Evolutionary conservation across 225 moss, liverwort and hornwort genomes (phyloP).

Genomic region (Takakia lepidozioides): DNA sequence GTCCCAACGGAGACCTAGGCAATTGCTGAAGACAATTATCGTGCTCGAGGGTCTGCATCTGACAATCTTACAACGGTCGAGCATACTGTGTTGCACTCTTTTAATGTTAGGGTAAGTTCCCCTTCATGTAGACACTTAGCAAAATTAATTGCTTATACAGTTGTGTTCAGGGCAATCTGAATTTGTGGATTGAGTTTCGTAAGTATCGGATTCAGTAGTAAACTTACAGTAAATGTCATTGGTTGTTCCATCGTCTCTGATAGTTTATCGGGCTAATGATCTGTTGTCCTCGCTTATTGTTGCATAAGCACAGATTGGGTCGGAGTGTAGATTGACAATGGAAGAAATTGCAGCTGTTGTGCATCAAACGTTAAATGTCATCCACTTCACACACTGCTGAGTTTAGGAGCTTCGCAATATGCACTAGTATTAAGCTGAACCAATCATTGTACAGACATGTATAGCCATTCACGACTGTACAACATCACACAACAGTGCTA

Average conservation of each 20-base stretch:
- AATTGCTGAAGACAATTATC: constrained; percentile 45
- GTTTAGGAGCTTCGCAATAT: no score
- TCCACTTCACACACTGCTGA: no score
- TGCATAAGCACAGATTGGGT: constrained; percentile 10
- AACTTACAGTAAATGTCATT: no score
- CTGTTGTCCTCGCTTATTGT: neutral
- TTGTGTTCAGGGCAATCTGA: no score
- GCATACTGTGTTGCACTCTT: constrained; percentile 41
- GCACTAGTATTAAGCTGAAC: no score
- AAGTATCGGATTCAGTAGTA: no score
- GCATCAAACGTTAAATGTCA: constrained; percentile 40
- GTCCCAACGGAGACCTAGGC: constrained; percentile 25
- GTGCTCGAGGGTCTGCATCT: constrained; percentile 51
- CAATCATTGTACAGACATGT: no score
- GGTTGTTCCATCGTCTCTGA: neutral
- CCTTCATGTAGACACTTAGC: no score
- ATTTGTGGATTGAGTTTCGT: no score
- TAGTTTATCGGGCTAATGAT: neutral
- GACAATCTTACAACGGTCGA: constrained; percentile 49
- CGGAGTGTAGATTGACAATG: constrained; percentile 15
- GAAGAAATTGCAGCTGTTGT: constrained; percentile 34
- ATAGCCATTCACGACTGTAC: no score
- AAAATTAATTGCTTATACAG: no score
- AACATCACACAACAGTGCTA: no score
- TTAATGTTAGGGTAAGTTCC: constrained; percentile 31